These are phyloP conservation scores for Trichosporon ovoides DNA, from an alignment of 1,284 basidiomycete species.

Conservation along the genomic window DNA sequence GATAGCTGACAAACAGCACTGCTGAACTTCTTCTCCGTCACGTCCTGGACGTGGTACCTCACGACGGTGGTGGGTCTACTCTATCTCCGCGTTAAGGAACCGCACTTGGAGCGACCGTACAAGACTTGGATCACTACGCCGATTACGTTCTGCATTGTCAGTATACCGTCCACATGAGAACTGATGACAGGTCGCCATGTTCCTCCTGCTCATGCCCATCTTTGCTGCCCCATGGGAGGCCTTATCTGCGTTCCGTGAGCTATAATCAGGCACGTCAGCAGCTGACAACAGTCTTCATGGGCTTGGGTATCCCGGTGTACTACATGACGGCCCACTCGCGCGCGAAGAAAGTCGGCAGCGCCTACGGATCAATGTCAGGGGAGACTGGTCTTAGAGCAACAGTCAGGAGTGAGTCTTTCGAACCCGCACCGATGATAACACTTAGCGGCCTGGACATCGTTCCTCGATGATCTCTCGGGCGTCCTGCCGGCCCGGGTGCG, in stretches of 20 bases:
- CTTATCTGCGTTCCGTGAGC: slow-evolving; percentile 69
- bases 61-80: slow-evolving; percentile 83
- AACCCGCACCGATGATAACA: neutral
- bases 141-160: slow-evolving; percentile 78
- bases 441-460: neutral
- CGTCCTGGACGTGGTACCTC: slow-evolving; percentile 82
- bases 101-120: slow-evolving; percentile 81
- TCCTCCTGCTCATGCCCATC: slow-evolving; percentile 89
- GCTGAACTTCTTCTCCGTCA: slow-evolving; percentile 63
- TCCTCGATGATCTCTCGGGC: neutral
- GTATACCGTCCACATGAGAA: slow-evolving; percentile 38
- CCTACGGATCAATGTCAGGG: neutral
- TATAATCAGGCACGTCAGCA: neutral
- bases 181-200: slow-evolving; percentile 67
- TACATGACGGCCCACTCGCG: slow-evolving; percentile 60
- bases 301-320: slow-evolving; percentile 71
- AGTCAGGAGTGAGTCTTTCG: neutral
- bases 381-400: neutral
- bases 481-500: neutral
- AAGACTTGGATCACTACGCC: slow-evolving; percentile 88
- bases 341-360: neutral
- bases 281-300: slow-evolving; percentile 46
- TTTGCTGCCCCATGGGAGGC: slow-evolving; percentile 89
- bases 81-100: slow-evolving; percentile 84
- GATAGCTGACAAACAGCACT: slow-evolving; percentile 46